A percentile compares a stretch with the other conserved stretches of the same genome.
Conservation (phyloP, 371 early-diverging fungal species). For the Syncephalastrum monosporum region DNA sequence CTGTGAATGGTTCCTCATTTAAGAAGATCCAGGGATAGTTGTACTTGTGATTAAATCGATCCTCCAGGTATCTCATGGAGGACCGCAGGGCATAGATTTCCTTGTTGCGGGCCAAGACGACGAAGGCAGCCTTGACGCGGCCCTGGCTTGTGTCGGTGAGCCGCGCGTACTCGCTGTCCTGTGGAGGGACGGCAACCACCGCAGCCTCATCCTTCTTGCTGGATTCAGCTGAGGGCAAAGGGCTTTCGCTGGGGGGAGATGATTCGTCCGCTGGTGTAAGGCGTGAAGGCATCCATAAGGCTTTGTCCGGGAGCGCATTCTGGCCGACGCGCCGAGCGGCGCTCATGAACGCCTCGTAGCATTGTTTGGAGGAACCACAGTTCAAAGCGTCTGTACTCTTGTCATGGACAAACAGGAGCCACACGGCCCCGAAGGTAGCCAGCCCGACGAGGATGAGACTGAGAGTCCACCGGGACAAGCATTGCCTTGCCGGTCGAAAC, state of each 20-base stretch:
- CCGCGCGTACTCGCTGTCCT: slow-evolving; percentile 20
- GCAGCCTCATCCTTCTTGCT: no score
- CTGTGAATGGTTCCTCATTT: slow-evolving; percentile 82
- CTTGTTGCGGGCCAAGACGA: slow-evolving; percentile 68
- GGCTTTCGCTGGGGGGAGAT: no score
- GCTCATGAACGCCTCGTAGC: slow-evolving; percentile 13
- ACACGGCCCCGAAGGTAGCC: not conserved
- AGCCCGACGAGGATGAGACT: slow-evolving; percentile 7
- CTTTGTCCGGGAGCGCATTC: not conserved
- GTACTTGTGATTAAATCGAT: slow-evolving; percentile 78
- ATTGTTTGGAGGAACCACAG: slow-evolving; percentile 13
- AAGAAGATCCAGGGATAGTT: slow-evolving; percentile 90
- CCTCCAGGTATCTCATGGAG: slow-evolving; percentile 78
- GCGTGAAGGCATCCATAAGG: no score
- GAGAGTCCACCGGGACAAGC: slow-evolving; percentile 18
- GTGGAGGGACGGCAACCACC: not conserved
- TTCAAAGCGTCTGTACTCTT: not conserved
- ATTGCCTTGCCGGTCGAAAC: slow-evolving; percentile 19
- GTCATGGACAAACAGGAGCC: slow-evolving; percentile 2
- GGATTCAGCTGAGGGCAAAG: no score
- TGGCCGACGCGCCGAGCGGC: slow-evolving; percentile 7
- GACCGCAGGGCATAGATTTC: slow-evolving; percentile 70
- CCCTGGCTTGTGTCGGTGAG: slow-evolving; percentile 20
- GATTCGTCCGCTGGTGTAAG: no score
- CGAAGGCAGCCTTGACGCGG: slow-evolving; percentile 58